These are phyloP conservation scores for Biscogniauxia mediterranea DNA, from an alignment of 2,329 filamentous ascomycete species.

Conservation along the genomic window DNA sequence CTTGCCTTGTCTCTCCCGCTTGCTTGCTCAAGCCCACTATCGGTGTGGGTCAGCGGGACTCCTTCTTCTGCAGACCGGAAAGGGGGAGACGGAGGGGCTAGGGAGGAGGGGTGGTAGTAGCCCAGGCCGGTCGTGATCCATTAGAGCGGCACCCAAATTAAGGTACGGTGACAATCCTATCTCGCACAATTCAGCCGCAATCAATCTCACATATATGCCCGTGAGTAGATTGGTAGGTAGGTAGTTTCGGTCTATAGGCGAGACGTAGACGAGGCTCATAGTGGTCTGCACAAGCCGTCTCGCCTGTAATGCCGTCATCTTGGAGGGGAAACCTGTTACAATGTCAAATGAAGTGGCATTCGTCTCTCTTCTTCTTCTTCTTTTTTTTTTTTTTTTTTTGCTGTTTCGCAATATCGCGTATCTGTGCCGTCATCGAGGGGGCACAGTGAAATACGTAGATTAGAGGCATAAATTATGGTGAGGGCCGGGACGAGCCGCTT, in stretches of 20 bases:
- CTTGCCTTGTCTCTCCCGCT: neutral
- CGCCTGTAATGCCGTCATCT: neutral
- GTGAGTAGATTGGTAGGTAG: too few relatives aligned
- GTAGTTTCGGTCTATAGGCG: too few relatives aligned
- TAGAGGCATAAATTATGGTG: neutral
- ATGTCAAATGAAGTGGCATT: neutral
- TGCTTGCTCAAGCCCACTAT: neutral
- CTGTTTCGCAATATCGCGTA: neutral
- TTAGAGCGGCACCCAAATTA: slow-evolving; percentile 8
- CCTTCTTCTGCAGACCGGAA: neutral
- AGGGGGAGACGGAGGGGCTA: too few relatives aligned
- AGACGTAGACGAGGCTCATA: neutral
- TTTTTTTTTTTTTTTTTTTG: too few relatives aligned
- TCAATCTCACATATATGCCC: slow-evolving; percentile 8
- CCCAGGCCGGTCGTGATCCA: neutral
- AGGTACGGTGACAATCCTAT: slow-evolving; percentile 8
- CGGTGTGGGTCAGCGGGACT: neutral
- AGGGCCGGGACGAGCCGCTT: neutral
- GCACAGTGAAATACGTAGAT: neutral
- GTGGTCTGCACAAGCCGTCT: neutral
- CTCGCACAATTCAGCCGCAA: slow-evolving; percentile 18
- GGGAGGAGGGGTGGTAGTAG: neutral
- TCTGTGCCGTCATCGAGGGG: neutral
- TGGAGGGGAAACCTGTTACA: neutral
- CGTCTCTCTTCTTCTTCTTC: neutral